phyloP scores from a whole-genome alignment of 805 yeast species.

The Saccharomycopsis malanga region DNA sequence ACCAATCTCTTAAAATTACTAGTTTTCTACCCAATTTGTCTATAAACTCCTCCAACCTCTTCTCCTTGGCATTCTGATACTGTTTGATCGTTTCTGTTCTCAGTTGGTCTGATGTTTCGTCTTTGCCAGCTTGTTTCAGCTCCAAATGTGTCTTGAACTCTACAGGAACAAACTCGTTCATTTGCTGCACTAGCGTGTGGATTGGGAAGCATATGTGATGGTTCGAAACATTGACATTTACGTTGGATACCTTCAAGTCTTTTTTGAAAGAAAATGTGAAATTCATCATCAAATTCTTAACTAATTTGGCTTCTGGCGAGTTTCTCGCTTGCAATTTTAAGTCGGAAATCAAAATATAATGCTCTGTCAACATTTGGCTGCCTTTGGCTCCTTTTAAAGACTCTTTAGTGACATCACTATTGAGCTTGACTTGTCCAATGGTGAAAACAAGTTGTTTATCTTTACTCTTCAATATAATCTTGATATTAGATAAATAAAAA shows the following conservation, averaged over 20 bases:
- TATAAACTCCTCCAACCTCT: slow-evolving; percentile 4
- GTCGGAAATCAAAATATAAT: background rate
- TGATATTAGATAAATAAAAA: slow-evolving; percentile 21
- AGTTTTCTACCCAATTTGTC: background rate
- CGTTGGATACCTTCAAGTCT: background rate
- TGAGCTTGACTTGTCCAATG: slow-evolving; percentile 4
- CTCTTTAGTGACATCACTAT: background rate
- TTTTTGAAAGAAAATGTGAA: background rate
- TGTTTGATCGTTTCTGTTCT: slow-evolving; percentile 2
- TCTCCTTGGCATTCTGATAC: background rate
- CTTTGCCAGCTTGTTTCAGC: no score
- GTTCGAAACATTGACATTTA: background rate
- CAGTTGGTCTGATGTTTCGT: no score
- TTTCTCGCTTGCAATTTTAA: background rate
- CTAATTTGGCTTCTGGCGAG: background rate
- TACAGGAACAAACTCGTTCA: background rate
- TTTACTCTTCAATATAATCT: slow-evolving; percentile 5
- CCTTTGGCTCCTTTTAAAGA: background rate
- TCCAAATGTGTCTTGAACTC: background rate
- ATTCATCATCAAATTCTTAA: background rate
- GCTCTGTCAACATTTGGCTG: background rate
- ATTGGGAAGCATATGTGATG: background rate
- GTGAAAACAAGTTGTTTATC: slow-evolving; percentile 1
- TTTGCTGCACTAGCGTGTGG: background rate
- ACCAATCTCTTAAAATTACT: background rate